Base-by-base conservation (phyloP, 1,284 basidiomycete genomes). In the Ganoderma lucidum region DNA sequence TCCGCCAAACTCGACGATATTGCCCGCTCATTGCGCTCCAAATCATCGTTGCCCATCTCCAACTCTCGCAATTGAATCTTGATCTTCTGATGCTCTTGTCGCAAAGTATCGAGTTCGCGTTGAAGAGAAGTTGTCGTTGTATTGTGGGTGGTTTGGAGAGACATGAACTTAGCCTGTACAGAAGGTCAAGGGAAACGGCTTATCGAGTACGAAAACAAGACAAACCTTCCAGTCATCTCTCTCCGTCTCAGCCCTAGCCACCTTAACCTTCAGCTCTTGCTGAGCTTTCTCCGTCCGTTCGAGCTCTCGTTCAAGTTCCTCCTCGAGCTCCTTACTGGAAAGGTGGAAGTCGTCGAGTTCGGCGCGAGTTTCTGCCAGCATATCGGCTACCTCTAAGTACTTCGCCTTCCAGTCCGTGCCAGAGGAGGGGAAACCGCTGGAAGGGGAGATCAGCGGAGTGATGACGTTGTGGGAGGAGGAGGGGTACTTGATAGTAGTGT, bases 11-110 rank as follows among this genome's bases (percentile, higher is more conserved):
- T 97, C 42, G 96, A 97, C 2, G 93, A 91, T 39, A 97, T 95
- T 64, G 96, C 96, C 30, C 96, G 89, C 77, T 97, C 96, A 78
- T 93, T 96, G 73, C 95, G 85, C 80, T 98, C 96, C 70, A 98
- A 85, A 81, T 98, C 96, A 78, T 98, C 96, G 77, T 98, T 98
- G 45, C 96, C 96, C 90, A 98, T 93, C 81, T 98, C 96, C 62
- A 98, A 85, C 76, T 97, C 96, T 14, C 95, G 90, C 39, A 96
- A 83, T 75, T 95, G 92, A 32, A 95, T 84, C 80, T 94, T 95
- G 68, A 90, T 84, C 71, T 88, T 88, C 79, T 96, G 94, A 73
- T 92, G 86, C 74, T 95, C 93, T 75, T 94, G 92, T 66, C 95
- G 86, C 61, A 93, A 83, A 69, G 86, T 91, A 76, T 98, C 97